A percentile compares a stretch with the other conserved stretches of the same genome.
Evolutionary conservation across 1,139 yeast species (phyloP).

Genomic region (Nadsonia starkeyi-henricii): DNA sequence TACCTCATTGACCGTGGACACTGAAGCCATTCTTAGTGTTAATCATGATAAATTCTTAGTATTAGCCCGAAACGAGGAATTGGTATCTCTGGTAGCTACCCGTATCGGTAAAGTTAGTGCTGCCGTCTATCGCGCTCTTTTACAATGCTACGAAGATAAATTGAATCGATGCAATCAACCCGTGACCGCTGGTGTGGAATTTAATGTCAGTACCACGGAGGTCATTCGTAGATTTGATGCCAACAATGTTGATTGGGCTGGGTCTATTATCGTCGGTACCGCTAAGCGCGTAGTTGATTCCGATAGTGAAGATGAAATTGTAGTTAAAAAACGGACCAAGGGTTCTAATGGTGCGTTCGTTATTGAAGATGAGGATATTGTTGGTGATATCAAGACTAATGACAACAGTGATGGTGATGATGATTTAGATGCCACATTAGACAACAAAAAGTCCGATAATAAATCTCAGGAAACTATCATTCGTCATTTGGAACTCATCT

Average conservation of each 20-base stretch:
- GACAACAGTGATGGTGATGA: slow-evolving; percentile 17
- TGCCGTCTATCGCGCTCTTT: slow-evolving; percentile 44
- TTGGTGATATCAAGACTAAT: slow-evolving; percentile 15
- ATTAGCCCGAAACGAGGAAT: slow-evolving; percentile 46
- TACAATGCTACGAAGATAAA: slow-evolving; percentile 39
- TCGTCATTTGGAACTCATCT: slow-evolving; percentile 26
- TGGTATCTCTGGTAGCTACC: slow-evolving; percentile 48
- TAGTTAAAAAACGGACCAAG: slow-evolving; percentile 8
- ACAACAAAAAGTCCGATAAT: background rate
- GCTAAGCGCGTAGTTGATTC: slow-evolving; percentile 7
- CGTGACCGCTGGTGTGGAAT: slow-evolving; percentile 16
- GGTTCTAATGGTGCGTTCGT: slow-evolving; percentile 14
- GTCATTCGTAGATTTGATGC: slow-evolving; percentile 19
- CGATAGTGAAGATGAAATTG: slow-evolving; percentile 3
- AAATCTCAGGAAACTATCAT: slow-evolving; percentile 7
- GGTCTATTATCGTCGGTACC: background rate
- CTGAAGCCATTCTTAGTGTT: slow-evolving; percentile 40
- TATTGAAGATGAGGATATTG: slow-evolving; percentile 16
- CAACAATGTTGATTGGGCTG: slow-evolving; percentile 3
- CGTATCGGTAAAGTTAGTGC: slow-evolving; percentile 62
- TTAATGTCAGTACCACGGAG: slow-evolving; percentile 22
- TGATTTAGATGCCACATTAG: slow-evolving; percentile 17
- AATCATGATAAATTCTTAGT: slow-evolving; percentile 58
- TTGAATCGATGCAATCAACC: slow-evolving; percentile 18
- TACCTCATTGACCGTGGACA: slow-evolving; percentile 10